Evolutionary conservation across 495 filamentous ascomycete genomes (phyloP).

Genomic region (Hyaloscypha variabilis): DNA sequence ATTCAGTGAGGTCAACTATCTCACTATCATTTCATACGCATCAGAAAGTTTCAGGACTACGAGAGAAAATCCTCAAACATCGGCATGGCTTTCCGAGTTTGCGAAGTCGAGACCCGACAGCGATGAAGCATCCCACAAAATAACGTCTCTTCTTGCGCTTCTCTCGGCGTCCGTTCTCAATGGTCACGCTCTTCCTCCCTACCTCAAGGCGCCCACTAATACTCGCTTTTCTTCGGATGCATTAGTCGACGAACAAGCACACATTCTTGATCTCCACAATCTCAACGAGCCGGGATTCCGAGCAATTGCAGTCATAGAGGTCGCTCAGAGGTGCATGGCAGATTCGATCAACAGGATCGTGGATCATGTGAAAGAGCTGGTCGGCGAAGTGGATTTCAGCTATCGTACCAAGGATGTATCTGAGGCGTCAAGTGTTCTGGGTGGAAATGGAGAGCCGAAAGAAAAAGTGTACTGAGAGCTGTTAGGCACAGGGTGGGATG

Average conservation of each 20-base stretch:
- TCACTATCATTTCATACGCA: constrained; percentile 71
- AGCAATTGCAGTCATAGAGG: constrained; percentile 79
- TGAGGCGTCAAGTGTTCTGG: background rate
- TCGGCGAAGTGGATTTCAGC: constrained; percentile 83
- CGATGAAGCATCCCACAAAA: constrained; percentile 47
- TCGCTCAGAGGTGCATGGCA: constrained; percentile 71
- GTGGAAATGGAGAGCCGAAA: background rate
- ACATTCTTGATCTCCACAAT: constrained; percentile 65
- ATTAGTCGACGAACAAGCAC: background rate
- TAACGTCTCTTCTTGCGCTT: constrained; percentile 70
- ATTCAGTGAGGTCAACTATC: constrained; percentile 63
- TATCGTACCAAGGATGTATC: constrained; percentile 40
- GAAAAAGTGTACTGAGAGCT: background rate
- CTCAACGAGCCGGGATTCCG: constrained; percentile 76
- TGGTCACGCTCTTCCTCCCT: constrained; percentile 66
- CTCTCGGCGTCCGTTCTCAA: constrained; percentile 72
- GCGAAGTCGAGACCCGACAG: background rate
- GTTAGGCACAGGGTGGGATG: background rate
- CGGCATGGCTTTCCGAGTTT: constrained; percentile 16
- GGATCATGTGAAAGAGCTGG: constrained; percentile 64
- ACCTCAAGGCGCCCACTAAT: constrained; percentile 41
- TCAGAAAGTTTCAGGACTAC: constrained; percentile 15
- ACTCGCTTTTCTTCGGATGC: background rate
- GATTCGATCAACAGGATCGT: constrained; percentile 68
- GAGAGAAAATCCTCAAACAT: background rate